Base-by-base conservation (phyloP, 306 rosid species). In the Prunus salicina region DNA sequence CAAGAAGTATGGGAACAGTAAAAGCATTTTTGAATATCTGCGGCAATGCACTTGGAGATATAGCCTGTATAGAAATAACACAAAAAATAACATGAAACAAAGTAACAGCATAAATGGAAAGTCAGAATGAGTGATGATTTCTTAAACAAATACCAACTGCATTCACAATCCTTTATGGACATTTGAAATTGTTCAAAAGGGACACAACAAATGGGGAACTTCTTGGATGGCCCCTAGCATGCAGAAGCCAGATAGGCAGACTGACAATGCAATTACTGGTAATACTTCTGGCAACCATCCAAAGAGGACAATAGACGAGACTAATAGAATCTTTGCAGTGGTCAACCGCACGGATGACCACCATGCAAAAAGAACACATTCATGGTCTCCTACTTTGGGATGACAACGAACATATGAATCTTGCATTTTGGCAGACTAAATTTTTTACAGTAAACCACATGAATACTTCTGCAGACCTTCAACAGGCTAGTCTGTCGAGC, bases 401-500 rank as follows among this genome's bases (percentile, higher is more conserved):
- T 14, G 5, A 56, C 28, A 41, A 55, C 3, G 34, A 58, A 27
- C 57, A 57, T 24, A 25, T 25, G 55, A 72, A 50, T 30, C 45
- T 76, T 52, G 20, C 24, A 69, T 34, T 12, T 67, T 64, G 72
- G 32, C n/a, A 47, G 6, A 69, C 13, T 16, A 69, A 18, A 12
- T 34, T 62, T 53, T 51, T 34, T 47, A 51, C 15, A 46, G 38
- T 61, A 70, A 64, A 64, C 11, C 49, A 32, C 19, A 63, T 12
- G 24, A 52, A 30, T 45, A 79, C 53, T 3, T 22, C 56, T 60
- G 52, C 79, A 67, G 69, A 92, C 99, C 96, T 92, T 95, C 53
- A 95, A 74, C 12, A 95, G 83, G 41, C 60, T 73, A 78, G 93
- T 81, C 88, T 92, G 96, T 52, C 88, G 71, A 69, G 83, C 83